These are phyloP conservation scores for Backusella luteola DNA, from an alignment of 192 early-diverging fungal genomes.

Conservation along the genomic window DNA sequence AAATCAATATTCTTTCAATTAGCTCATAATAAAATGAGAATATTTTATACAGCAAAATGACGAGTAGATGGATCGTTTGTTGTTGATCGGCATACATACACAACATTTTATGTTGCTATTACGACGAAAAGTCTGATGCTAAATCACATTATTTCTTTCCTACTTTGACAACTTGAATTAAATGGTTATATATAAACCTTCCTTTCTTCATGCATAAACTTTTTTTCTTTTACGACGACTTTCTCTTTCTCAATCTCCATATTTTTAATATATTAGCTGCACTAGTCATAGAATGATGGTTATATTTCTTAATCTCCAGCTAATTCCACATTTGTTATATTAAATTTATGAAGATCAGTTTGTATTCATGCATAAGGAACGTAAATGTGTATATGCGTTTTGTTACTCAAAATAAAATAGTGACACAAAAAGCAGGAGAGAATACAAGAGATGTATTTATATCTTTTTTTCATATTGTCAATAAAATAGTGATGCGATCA, in stretches of 20 bases:
- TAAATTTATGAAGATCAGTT: background rate
- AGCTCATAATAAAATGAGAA: constrained; percentile 2
- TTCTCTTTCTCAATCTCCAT: background rate
- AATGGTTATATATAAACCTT: background rate
- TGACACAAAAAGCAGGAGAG: background rate
- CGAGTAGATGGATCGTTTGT: background rate
- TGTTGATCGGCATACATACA: background rate
- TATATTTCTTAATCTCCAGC: background rate
- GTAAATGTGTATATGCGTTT: background rate
- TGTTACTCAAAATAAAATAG: background rate
- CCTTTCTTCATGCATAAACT: background rate
- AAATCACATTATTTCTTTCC: constrained; percentile 2
- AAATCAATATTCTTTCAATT: background rate
- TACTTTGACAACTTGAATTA: background rate
- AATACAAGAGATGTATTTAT: background rate
- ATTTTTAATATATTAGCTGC: background rate
- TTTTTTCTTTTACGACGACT: background rate
- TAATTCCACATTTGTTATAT: background rate
- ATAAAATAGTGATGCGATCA: background rate
- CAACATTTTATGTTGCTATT: background rate
- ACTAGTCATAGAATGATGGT: background rate
- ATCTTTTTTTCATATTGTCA: background rate
- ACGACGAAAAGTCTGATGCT: background rate
- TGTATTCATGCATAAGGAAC: background rate
- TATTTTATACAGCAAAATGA: background rate